Evolutionary conservation across 257 asterid species (phyloP).

Genomic region (Solanum lycopersicoides): DNA sequence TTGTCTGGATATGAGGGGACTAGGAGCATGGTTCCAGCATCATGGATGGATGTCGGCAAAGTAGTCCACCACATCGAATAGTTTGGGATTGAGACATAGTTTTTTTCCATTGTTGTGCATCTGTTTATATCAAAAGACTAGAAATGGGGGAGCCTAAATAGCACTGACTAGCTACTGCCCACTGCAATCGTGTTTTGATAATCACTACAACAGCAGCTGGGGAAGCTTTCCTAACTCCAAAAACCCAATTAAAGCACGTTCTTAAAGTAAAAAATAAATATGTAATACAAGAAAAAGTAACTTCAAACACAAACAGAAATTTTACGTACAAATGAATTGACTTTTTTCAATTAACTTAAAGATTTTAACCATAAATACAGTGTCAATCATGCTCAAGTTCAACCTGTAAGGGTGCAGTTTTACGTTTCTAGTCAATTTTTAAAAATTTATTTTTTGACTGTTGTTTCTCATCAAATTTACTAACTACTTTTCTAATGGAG

Average conservation of each 20-base stretch:
- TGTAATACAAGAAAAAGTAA: not conserved
- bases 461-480: not conserved
- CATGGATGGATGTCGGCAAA: not conserved
- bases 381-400: not conserved
- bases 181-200: not conserved
- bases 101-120: not conserved
- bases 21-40: not conserved
- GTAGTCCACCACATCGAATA: not conserved
- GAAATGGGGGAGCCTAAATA: not conserved
- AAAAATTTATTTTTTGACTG: not conserved
- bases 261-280: not conserved
- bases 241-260: not conserved
- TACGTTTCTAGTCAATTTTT: not conserved
- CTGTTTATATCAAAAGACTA: not conserved
- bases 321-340: not conserved
- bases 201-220: not conserved
- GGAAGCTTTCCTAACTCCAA: not conserved
- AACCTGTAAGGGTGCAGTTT: not conserved
- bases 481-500: not conserved
- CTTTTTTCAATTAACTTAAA: not conserved
- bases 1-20: not conserved
- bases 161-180: not conserved
- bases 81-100: not conserved
- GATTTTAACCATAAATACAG: not conserved
- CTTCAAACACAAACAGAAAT: not conserved